phyloP scores from a whole-genome alignment of 768 basidiomycete species.

The Calocybe cyanea region DNA sequence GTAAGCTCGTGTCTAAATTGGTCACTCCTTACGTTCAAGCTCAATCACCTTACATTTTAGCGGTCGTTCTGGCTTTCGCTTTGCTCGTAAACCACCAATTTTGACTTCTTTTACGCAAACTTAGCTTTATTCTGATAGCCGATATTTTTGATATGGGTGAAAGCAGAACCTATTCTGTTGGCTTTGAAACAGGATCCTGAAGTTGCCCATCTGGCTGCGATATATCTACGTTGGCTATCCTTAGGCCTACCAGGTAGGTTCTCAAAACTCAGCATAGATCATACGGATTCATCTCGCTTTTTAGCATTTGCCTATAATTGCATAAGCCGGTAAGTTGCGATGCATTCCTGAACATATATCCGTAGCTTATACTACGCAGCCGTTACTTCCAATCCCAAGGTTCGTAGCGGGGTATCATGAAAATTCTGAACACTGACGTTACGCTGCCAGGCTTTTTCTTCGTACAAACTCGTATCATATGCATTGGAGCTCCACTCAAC shows the following conservation, averaged over 20 bases:
- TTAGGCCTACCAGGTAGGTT: slow-evolving; percentile 66
- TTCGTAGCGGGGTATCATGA: slow-evolving; percentile 17
- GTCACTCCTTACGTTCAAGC: too few species aligned
- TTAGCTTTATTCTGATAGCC: too few species aligned
- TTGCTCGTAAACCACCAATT: too few species aligned
- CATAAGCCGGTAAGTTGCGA: slow-evolving; percentile 42
- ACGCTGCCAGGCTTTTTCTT: slow-evolving; percentile 62
- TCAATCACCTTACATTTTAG: too few species aligned
- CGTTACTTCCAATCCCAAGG: slow-evolving; percentile 87
- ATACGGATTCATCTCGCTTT: background rate
- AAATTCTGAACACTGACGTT: background rate
- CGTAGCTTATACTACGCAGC: slow-evolving; percentile 24
- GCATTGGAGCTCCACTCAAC: slow-evolving; percentile 82
- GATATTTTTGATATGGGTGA: slow-evolving; percentile 73
- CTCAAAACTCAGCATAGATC: slow-evolving; percentile 1
- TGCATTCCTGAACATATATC: too few species aligned
- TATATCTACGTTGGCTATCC: slow-evolving; percentile 72
- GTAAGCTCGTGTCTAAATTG: slow-evolving; percentile 31
- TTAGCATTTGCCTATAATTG: slow-evolving; percentile 48
- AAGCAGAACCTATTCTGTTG: slow-evolving; percentile 74
- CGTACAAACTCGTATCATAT: slow-evolving; percentile 78
- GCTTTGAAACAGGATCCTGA: slow-evolving; percentile 75
- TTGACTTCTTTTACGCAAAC: too few species aligned
- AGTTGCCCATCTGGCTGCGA: slow-evolving; percentile 68
- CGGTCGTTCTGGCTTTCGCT: too few species aligned